A percentile compares a stretch with the other conserved stretches of the same genome.
Conservation (phyloP, 192 early-diverging fungal species). For the Coemansia sp. region DNA sequence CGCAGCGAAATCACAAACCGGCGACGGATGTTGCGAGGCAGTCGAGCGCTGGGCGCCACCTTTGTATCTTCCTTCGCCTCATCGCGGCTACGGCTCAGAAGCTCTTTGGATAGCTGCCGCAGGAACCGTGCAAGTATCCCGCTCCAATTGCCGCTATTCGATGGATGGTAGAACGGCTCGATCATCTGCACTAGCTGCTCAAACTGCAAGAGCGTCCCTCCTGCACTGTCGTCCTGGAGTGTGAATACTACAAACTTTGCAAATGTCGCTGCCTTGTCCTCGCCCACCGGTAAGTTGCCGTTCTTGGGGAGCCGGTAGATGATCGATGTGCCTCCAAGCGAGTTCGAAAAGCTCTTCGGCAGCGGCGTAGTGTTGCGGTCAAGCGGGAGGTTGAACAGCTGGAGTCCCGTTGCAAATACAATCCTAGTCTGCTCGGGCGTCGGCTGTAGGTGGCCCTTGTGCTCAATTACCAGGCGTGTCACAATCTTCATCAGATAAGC, state of each 20-base stretch:
- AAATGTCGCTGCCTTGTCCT: conserved; percentile 57
- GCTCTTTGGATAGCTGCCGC: conserved; percentile 64
- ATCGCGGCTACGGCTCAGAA: conserved; percentile 59
- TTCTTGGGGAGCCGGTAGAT: conserved; percentile 38
- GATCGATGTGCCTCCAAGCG: conserved; percentile 29
- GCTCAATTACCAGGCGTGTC: conserved; percentile 62
- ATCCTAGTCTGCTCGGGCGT: conserved; percentile 47
- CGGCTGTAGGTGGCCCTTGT: conserved; percentile 30
- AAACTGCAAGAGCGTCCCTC: conserved; percentile 63
- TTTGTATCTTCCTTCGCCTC: conserved; percentile 28
- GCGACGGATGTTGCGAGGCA: conserved; percentile 38
- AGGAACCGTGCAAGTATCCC: conserved; percentile 69
- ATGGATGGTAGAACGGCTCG: conserved; percentile 90
- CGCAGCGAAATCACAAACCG: conserved; percentile 42
- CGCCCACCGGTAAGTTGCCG: conserved; percentile 37
- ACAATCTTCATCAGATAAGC: conserved; percentile 72
- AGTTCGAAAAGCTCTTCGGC: conserved; percentile 17
- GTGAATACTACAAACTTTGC: conserved; percentile 82
- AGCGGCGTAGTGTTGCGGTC: conserved; percentile 19
- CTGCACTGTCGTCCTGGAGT: conserved; percentile 57
- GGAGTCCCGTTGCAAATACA: conserved; percentile 52
- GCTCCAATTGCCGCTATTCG: conserved; percentile 89
- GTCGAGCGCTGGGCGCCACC: conserved; percentile 21
- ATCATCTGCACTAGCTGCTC: conserved; percentile 76
- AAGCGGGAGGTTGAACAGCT: conserved; percentile 47